A percentile compares a stretch with the other conserved stretches of the same genome.
Conservation (phyloP, 768 basidiomycete genomes). For the Lentinula detonsa region DNA sequence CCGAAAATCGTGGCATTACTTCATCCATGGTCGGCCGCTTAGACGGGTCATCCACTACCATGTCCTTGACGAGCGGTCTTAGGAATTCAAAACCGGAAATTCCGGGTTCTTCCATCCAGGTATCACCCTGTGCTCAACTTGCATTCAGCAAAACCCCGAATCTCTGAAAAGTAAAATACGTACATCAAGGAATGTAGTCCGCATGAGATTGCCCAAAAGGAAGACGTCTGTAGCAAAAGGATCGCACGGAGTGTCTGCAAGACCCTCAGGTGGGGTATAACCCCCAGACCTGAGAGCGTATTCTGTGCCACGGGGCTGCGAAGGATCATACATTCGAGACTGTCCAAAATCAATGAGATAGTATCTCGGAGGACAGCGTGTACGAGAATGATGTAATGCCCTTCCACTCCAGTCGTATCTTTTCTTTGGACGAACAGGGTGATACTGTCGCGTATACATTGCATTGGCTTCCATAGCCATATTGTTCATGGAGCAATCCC, state of each 20-base stretch:
- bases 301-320: constrained; percentile 19
- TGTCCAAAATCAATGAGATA: constrained; percentile 35
- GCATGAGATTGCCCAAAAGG: constrained; percentile 28
- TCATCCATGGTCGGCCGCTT: constrained; percentile 11
- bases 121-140: neutral
- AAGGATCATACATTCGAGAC: constrained; percentile 20
- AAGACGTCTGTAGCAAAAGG: constrained; percentile 41
- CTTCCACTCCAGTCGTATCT: constrained; percentile 4
- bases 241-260: constrained; percentile 17
- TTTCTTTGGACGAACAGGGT: neutral
- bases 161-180: neutral
- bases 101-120: neutral
- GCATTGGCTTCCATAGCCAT: constrained; percentile 1
- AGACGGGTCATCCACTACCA: neutral
- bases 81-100: constrained; percentile 8
- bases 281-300: constrained; percentile 33
- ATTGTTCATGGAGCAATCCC: neutral
- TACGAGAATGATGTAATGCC: constrained; percentile 17
- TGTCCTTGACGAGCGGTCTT: constrained; percentile 7
- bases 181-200: constrained; percentile 8
- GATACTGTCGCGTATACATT: neutral
- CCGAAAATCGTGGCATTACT: constrained; percentile 8
- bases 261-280: constrained; percentile 31
- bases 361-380: constrained; percentile 24
- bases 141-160: neutral